These are phyloP conservation scores for Tolypocladium ophioglossoides DNA, from an alignment of 2,329 filamentous ascomycete species.

Conservation along the genomic window DNA sequence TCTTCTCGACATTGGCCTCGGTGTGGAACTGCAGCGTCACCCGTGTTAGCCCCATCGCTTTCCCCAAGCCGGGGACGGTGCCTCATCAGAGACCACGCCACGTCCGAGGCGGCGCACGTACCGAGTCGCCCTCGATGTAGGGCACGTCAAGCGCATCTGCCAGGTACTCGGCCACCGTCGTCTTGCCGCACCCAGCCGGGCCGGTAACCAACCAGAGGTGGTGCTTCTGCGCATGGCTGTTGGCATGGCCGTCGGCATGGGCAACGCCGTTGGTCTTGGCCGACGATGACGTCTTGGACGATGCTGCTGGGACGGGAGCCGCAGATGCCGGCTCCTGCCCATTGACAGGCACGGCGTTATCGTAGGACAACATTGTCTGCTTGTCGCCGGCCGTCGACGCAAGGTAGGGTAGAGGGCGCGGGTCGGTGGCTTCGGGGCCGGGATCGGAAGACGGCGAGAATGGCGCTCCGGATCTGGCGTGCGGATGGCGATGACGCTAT, in stretches of 20 bases:
- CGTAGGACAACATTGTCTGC: constrained; percentile 38
- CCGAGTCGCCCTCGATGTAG: constrained; percentile 70
- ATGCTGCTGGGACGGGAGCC: neutral
- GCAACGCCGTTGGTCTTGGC: constrained; percentile 18
- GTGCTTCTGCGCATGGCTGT: constrained; percentile 22
- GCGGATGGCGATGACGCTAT: neutral
- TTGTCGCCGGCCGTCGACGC: neutral
- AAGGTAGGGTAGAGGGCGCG: neutral
- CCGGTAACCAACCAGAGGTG: constrained; percentile 77
- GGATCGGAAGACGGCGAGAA: neutral
- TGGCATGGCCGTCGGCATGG: constrained; percentile 5
- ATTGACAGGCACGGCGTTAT: constrained; percentile 33
- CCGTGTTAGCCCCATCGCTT: neutral
- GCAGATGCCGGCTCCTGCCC: constrained; percentile 23
- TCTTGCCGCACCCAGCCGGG: constrained; percentile 71
- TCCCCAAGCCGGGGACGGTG: neutral
- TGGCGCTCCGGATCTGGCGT: neutral
- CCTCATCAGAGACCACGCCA: no score
- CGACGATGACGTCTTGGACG: constrained; percentile 8
- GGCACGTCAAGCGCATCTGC: constrained; percentile 52
- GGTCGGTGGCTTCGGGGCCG: neutral
- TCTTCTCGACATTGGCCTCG: constrained; percentile 76
- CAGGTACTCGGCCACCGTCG: constrained; percentile 58
- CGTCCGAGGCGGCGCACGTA: constrained; percentile 22
- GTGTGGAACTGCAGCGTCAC: constrained; percentile 53